Base-by-base conservation (phyloP, 192 early-diverging fungal species). In the Coemansia furcata region DNA sequence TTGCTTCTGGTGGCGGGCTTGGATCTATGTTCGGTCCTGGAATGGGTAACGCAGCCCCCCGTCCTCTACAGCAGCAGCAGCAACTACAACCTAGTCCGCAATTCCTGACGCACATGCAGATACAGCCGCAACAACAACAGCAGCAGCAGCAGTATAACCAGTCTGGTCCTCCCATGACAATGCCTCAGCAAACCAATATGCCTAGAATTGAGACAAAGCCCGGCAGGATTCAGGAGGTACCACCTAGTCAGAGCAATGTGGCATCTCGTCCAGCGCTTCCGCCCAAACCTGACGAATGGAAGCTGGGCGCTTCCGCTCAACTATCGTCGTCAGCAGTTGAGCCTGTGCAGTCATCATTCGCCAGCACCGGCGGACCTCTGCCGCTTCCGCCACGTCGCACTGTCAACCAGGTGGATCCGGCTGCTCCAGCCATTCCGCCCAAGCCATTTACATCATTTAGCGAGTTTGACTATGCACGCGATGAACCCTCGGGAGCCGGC, bases 381-480 rank as follows among this genome's bases (percentile, higher is more conserved):
- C 37, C 29, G 10, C 52, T 59, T 42, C 57, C 23, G 32, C 61
- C 54, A 19, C 63, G 40, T 66, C 71, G 30, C 68, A 73, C 1
- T 15, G 58, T 30, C 43, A 55, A 57, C 52, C 69, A 52, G 29
- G 62, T 65, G n/a, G 62, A 65, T 9, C 71, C 68, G 3, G 21
- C 33, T 21, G 60, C 78, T 5, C 78, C 78, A 14, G 74, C 74
- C 2, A 63, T 81, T 42, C 78, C 78, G 40, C 78, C 78, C 19
- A 81, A 81, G 58, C 78, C 78, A 8, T 76, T 78, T 59, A 23
- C 65, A n/a, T 61, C 73, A n/a, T 81, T 81, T 33, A 81, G 66
- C 62, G 78, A 81, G 61, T 81, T 76, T 55, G 78, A 81, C 61
- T 81, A 75, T 40, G 70, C 73, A 11, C 55, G 69, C 3, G 78